Conservation (phyloP, 805 yeast genomes). For the Saturnispora ahearnii region DNA sequence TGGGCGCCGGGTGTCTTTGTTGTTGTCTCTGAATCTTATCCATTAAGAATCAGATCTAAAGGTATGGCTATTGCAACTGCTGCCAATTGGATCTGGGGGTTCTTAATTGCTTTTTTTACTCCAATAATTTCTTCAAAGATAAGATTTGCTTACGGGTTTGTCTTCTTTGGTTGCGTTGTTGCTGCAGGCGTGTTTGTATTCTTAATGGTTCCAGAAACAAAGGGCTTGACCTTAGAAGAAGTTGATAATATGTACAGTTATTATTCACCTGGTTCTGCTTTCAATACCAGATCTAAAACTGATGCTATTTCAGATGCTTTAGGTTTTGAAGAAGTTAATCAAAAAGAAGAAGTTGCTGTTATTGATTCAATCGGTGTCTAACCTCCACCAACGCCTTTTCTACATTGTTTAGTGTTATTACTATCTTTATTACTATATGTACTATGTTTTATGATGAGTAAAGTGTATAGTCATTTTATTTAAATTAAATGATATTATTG, state of each 20-base stretch:
- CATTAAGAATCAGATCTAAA: conserved; percentile 53
- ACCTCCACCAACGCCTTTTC: no score
- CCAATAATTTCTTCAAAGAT: conserved; percentile 43
- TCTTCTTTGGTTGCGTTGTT: conserved; percentile 24
- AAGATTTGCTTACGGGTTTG: conserved; percentile 46
- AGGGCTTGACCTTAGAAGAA: conserved; percentile 45
- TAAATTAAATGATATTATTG: no score
- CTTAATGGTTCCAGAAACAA: conserved; percentile 44
- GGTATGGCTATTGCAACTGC: conserved; percentile 58
- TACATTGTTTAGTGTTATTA: no score
- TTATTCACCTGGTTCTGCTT: conserved; percentile 18
- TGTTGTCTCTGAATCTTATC: conserved; percentile 59
- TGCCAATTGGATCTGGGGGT: conserved; percentile 57
- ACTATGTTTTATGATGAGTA: no score
- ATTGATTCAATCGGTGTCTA: no score
- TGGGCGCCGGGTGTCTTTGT: conserved; percentile 70
- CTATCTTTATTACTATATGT: no score
- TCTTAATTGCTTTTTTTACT: conserved; percentile 45
- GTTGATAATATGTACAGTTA: conserved; percentile 39
- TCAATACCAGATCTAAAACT: conserved; percentile 1
- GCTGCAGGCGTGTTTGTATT: conserved; percentile 44
- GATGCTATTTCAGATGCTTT: background rate
- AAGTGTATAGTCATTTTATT: no score
- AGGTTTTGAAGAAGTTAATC: background rate
- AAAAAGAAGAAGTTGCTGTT: background rate